Percentiles rank a stretch among this genome's conserved stretches.
Evolutionary conservation across 352 stramenopile species (phyloP).

Genomic region (Pythium vanterpoolii): DNA sequence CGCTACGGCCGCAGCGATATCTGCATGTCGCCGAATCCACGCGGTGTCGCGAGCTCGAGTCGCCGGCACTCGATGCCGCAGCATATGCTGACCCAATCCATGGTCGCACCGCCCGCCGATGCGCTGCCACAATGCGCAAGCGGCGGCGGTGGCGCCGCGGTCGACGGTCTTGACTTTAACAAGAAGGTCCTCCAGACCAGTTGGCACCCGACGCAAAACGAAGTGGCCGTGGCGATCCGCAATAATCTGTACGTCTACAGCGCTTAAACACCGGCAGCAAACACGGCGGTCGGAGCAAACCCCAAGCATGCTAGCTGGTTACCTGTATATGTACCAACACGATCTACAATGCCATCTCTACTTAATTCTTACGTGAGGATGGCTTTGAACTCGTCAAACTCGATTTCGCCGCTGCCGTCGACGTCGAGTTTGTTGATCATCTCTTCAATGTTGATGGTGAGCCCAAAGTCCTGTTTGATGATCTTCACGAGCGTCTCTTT

Average conservation of each 20-base stretch:
- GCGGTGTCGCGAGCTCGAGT: constrained; percentile 30
- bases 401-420: constrained; percentile 93
- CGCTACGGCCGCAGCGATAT: constrained; percentile 75
- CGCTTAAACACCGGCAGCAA: too few species aligned
- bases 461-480: constrained; percentile 94
- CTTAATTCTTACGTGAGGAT: constrained; percentile 56
- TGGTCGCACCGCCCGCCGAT: constrained; percentile 30
- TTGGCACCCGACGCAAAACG: constrained; percentile 78
- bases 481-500: constrained; percentile 91
- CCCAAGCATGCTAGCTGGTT: background rate
- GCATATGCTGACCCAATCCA: constrained; percentile 57
- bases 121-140: constrained; percentile 1
- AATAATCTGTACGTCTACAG: constrained; percentile 87
- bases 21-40: constrained; percentile 57
- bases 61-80: constrained; percentile 73
- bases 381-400: constrained; percentile 96
- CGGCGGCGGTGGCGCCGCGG: background rate
- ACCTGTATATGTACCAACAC: constrained; percentile 17
- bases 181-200: constrained; percentile 84
- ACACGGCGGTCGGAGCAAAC: too few species aligned
- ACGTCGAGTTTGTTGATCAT: constrained; percentile 97
- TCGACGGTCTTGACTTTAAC: constrained; percentile 74
- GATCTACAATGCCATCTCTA: background rate
- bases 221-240: constrained; percentile 76
- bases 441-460: constrained; percentile 97